Evolutionary conservation across 1,284 basidiomycete species (phyloP), one percentile per base, ranked within the genome.

Genomic region (Puccinia horiana): DNA sequence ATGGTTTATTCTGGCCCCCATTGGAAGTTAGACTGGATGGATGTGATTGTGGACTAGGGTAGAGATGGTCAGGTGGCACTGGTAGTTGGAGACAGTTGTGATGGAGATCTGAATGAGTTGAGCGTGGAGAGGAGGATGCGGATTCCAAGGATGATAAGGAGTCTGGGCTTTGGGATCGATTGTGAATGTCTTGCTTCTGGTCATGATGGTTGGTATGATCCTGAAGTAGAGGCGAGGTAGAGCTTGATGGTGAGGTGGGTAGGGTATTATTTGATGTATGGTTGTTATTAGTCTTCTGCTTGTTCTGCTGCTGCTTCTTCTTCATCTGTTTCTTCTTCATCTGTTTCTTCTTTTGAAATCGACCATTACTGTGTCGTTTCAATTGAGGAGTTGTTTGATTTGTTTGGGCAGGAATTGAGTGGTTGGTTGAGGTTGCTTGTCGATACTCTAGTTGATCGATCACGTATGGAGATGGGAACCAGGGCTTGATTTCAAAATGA

Each of bases 391-490:
- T 52, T 20, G 37, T 32, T 69, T 40, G 20, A 52, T n/a, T 47
- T 29, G 52, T 67, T 52, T 54, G 32, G 42, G 61, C 65, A 52
- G 81, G 49, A 52, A 18, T 20, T 72, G 47, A 23, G 54, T 47
- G 73, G 58, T 52, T 56, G 42, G 54, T 67, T 56, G 35, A 8
- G 61, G 47, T 63, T 20, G 63, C 63, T 42, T 65, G 63, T 3
- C 63, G 42, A 32, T 72, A 47, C 58, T 83, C 77, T 32, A 73
- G 40, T 42, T 85, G 84, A 9, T 86, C 84, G 26, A 87, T 83
- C 14, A 86, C 86, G 82, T 86, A 87, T 0, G 86, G 86, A 44
- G 85, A 86, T 56, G 85, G 82, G 83, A 86, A 87, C 86, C 86
- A 87, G 2, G 86, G 84, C 80, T 85, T 85, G 80, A 87, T 87